Conservation (phyloP, 2,329 filamentous ascomycete genomes). For the Knufia fluminis region DNA sequence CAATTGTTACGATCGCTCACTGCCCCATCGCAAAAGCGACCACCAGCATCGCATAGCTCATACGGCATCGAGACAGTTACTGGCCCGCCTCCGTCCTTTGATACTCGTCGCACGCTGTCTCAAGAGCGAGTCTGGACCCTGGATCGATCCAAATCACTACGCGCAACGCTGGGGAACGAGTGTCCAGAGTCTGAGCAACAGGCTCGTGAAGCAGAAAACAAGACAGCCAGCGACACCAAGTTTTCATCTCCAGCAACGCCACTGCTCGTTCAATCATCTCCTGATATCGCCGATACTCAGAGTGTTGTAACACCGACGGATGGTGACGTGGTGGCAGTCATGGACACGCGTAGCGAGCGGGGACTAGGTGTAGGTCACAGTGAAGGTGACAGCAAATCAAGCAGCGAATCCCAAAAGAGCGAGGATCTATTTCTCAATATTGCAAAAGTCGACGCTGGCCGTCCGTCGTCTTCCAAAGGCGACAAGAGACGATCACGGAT, state of each 20-base stretch:
- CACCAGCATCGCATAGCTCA: slow-evolving; percentile 40
- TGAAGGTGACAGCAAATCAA: slow-evolving; percentile 25
- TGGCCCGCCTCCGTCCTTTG: slow-evolving; percentile 43
- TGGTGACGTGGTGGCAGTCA: slow-evolving; percentile 23
- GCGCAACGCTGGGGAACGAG: neutral
- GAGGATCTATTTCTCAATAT: slow-evolving; percentile 41
- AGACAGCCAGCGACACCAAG: neutral
- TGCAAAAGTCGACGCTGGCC: slow-evolving; percentile 31
- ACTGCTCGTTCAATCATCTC: neutral
- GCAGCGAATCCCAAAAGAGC: slow-evolving; percentile 30
- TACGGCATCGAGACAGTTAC: slow-evolving; percentile 42
- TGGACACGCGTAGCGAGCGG: slow-evolving; percentile 25
- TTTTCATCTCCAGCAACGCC: neutral
- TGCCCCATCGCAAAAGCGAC: slow-evolving; percentile 25
- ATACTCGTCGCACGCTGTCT: slow-evolving; percentile 35
- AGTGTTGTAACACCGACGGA: slow-evolving; percentile 16
- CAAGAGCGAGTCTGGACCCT: slow-evolving; percentile 25
- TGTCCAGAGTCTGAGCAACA: neutral
- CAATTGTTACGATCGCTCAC: neutral
- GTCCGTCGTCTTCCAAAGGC: slow-evolving; percentile 9
- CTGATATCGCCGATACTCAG: slow-evolving; percentile 16
- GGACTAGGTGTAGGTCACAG: slow-evolving; percentile 12
- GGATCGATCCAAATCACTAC: slow-evolving; percentile 12
- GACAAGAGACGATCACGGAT: slow-evolving; percentile 18
- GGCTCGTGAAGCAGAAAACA: neutral